These are phyloP conservation scores for Fragaria iinumae DNA, from an alignment of 306 rosid genomes.

Conservation along the genomic window DNA sequence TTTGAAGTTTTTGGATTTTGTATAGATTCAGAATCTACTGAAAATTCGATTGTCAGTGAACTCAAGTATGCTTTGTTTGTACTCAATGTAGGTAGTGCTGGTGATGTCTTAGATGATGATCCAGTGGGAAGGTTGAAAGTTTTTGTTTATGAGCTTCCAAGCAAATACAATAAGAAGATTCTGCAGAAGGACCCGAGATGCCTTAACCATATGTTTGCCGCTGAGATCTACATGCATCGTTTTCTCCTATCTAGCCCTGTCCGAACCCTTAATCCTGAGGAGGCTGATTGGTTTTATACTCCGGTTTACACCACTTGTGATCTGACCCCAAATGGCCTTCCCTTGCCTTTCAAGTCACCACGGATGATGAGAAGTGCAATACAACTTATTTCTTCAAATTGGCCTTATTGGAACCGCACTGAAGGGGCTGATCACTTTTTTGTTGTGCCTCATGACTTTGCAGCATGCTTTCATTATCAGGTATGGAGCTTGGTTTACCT, in stretches of 20 bases:
- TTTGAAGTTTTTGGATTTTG: neutral
- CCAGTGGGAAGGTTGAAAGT: constrained; percentile 99
- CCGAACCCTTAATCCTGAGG: constrained; percentile 94
- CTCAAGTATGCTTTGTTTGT: constrained; percentile 19
- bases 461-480: constrained; percentile 96
- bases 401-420: constrained; percentile 97
- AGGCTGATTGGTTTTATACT: constrained; percentile 99
- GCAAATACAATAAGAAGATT: constrained; percentile 95
- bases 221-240: constrained; percentile 96
- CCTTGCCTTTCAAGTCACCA: constrained; percentile 95
- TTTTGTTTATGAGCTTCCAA: constrained; percentile 96
- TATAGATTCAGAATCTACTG: neutral
- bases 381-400: constrained; percentile 93
- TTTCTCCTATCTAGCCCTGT: constrained; percentile 93
- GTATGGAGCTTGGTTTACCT: constrained; percentile 39
- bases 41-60: neutral
- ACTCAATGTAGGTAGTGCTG: constrained; percentile 80
- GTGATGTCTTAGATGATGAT: constrained; percentile 95
- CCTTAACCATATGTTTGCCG: constrained; percentile 98
- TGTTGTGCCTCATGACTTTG: constrained; percentile 94
- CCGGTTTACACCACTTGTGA: constrained; percentile 97
- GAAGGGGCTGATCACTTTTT: constrained; percentile 99
- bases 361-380: constrained; percentile 98
- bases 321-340: constrained; percentile 96
- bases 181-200: constrained; percentile 95